phyloP scores from a whole-genome alignment of 1,284 basidiomycete species.

The Austroboletus sp. region DNA sequence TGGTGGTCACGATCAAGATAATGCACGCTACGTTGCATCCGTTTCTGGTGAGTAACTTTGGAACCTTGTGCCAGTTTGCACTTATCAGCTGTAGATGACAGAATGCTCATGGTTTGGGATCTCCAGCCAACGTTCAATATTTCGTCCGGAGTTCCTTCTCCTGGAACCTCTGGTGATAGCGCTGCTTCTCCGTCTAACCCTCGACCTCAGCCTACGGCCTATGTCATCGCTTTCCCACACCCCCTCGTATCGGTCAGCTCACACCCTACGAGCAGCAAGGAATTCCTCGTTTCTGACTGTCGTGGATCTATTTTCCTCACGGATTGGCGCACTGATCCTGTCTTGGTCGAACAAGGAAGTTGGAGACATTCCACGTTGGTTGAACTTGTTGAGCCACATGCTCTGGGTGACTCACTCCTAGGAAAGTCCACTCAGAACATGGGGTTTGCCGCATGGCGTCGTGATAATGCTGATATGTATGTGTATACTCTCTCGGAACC shows the following conservation, averaged over 20 bases:
- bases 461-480: constrained; percentile 63
- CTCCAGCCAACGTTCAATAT: constrained; percentile 51
- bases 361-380: constrained; percentile 58
- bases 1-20: constrained; percentile 60
- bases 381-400: constrained; percentile 64
- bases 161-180: constrained; percentile 15
- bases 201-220: constrained; percentile 66
- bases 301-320: constrained; percentile 65
- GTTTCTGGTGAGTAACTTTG: constrained; percentile 52
- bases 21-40: constrained; percentile 66
- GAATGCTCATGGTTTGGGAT: constrained; percentile 79
- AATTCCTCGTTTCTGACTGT: constrained; percentile 67
- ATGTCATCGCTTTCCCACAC: constrained; percentile 63
- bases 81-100: constrained; percentile 51
- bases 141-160: constrained; percentile 32
- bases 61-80: neutral
- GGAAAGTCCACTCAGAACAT: constrained; percentile 44
- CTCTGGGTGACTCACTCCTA: constrained; percentile 47
- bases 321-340: constrained; percentile 70
- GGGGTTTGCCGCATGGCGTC: constrained; percentile 61
- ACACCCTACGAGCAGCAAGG: constrained; percentile 67
- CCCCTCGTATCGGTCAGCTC: constrained; percentile 60
- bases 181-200: constrained; percentile 21
- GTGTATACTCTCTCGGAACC: constrained; percentile 23
- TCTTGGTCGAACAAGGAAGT: constrained; percentile 44